Conservation (phyloP, 2,329 filamentous ascomycete genomes). For the Bipolaris gigantea region DNA sequence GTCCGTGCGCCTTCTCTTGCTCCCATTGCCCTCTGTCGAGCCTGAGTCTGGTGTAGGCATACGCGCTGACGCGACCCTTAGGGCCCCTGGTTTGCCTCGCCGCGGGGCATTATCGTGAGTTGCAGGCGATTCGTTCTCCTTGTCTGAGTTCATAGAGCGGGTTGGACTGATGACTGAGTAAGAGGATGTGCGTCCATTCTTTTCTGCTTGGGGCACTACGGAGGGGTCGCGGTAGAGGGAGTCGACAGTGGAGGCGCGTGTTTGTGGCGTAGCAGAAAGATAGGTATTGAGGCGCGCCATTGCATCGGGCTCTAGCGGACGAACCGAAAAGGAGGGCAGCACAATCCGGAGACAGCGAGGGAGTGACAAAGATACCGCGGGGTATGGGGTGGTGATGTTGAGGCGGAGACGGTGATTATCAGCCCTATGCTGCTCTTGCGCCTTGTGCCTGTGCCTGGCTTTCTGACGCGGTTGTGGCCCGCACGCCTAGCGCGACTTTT, state of each 20-base stretch:
- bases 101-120: constrained; percentile 33
- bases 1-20: constrained; percentile 52
- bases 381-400: constrained; percentile 2
- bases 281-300: constrained; percentile 46
- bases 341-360: neutral
- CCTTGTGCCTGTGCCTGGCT: neutral
- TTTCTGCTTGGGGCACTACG: constrained; percentile 20
- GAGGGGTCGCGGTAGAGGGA: constrained; percentile 46
- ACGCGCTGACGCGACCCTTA: constrained; percentile 32
- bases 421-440: neutral
- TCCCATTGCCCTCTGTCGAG: constrained; percentile 29
- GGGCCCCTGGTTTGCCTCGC: constrained; percentile 50
- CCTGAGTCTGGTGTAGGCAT: constrained; percentile 48
- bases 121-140: constrained; percentile 48
- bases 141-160: constrained; percentile 45
- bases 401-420: neutral
- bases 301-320: neutral
- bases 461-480: constrained; percentile 7
- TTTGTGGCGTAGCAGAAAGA: constrained; percentile 34
- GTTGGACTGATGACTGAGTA: constrained; percentile 41
- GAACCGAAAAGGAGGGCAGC: neutral
- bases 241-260: constrained; percentile 36
- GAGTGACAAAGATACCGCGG: neutral
- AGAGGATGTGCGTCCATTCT: constrained; percentile 27
- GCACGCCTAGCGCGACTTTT: constrained; percentile 22